Evolutionary conservation across 495 filamentous ascomycete genomes (phyloP), one percentile per base, ranked within the genome.

Genomic region (Cryomyces minteri): DNA sequence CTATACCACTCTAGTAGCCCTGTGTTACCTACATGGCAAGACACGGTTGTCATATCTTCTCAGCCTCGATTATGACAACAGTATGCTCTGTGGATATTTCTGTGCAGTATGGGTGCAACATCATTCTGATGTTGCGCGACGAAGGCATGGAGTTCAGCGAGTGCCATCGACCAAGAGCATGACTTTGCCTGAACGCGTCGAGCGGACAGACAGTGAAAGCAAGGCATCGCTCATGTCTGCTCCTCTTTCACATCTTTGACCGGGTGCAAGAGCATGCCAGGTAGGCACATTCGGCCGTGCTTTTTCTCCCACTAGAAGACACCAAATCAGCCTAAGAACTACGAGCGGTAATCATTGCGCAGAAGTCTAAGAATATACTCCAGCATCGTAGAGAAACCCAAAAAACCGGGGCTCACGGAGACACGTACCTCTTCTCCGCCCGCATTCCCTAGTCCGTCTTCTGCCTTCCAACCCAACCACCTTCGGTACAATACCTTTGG

Each of bases 211-310:
- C 2, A 25, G 18, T 25, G 18, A 25, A 25, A 25, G 18, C 1
- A 25, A 25, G 18, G 18, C 34, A 14, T 38, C 34, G 9, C 9
- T 38, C 40, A 12, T 41, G 44, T 6, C 39, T 40, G 39, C 4
- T 45, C 47, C 43, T 47, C 48, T 32, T 32, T 39, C 51, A 60
- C 54, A 43, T 48, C 47, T 50, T 60, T 62, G 5, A 63, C 59
- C 37, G 61, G 61, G 58, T 63, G 61, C 51, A 63, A 41, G 40
- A 63, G 67, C 82, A 94, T 83, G 10, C 80, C 81, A 31, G 85
- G 86, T 33, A 95, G 63, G 69, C 90, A 98, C 86, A 98, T 92
- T 48, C 88, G 38, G 31, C 49, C 47, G 40, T 50, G 43, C 48
- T 57, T 51, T 33, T 10, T 39, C 3, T 50, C 55, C 41, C 38